Conservation (phyloP, 1,284 basidiomycete species). For the Sutorius eximius region DNA sequence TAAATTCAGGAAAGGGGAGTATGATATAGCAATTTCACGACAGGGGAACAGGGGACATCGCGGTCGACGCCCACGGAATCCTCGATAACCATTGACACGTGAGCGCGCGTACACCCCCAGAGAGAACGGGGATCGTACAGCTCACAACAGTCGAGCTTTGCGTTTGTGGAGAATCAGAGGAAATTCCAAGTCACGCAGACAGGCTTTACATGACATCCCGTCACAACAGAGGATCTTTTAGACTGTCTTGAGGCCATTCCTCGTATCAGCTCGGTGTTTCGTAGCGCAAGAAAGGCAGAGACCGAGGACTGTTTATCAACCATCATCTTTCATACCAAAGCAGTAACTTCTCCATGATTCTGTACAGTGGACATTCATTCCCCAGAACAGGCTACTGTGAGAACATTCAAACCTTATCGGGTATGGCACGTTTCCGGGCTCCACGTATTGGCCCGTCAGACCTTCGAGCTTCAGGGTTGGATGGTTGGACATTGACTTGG, state of each 20-base stretch:
- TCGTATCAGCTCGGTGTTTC: background rate
- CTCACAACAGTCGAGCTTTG: background rate
- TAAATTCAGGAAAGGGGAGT: background rate
- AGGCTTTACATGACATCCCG: background rate
- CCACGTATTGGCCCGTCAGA: background rate
- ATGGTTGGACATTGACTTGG: background rate
- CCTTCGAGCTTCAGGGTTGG: too few relatives aligned
- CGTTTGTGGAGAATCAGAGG: background rate
- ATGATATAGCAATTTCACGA: background rate
- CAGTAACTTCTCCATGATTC: background rate
- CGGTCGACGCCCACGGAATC: background rate
- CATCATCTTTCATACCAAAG: background rate
- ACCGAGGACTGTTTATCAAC: background rate
- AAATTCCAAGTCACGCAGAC: background rate
- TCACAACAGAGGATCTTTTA: background rate
- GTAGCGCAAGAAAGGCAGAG: background rate
- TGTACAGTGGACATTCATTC: background rate
- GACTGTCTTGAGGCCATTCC: background rate
- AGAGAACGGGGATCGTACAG: background rate
- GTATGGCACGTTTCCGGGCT: background rate
- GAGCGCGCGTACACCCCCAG: background rate
- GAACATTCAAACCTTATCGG: background rate
- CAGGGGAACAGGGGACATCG: background rate
- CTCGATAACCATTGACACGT: background rate
- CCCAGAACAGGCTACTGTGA: background rate